These are phyloP conservation scores for Rhazya stricta DNA, from an alignment of 257 asterid species.

Conservation along the genomic window DNA sequence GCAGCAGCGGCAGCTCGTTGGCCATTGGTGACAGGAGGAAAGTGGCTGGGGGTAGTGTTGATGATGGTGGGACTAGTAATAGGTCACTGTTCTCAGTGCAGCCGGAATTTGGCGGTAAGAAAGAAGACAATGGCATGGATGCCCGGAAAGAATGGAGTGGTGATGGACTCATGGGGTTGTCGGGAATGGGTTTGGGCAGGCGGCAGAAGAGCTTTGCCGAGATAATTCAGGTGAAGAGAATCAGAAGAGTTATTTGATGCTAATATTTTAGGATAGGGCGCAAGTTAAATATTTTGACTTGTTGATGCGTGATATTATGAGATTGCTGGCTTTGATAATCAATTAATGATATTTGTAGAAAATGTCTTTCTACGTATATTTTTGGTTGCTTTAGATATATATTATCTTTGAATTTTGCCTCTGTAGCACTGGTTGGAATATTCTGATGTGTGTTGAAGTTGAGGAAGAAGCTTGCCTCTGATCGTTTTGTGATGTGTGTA, in stretches of 20 bases:
- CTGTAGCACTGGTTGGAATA: not conserved
- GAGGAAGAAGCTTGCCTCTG: not conserved
- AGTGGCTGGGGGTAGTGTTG: constrained; percentile 19
- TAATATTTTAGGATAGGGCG: not conserved
- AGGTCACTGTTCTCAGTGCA: constrained; percentile 45
- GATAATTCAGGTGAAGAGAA: constrained; percentile 51
- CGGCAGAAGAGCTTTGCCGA: constrained; percentile 55
- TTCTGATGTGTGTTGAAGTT: not conserved
- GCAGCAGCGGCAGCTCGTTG: constrained; percentile 20
- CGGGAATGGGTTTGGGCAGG: constrained; percentile 45
- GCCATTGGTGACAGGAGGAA: constrained; percentile 54
- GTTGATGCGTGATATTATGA: not conserved
- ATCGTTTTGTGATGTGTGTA: not conserved
- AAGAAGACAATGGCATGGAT: constrained; percentile 33
- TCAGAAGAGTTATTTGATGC: not conserved
- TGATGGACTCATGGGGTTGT: constrained; percentile 56
- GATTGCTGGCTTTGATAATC: constrained; percentile 2
- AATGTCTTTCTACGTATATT: not conserved
- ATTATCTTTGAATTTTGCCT: not conserved
- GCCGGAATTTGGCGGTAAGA: constrained; percentile 39
- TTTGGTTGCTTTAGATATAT: not conserved
- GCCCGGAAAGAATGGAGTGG: constrained; percentile 50
- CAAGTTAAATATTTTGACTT: not conserved
- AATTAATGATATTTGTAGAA: too few relatives aligned
- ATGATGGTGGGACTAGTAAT: constrained; percentile 20